Evolutionary conservation across 441 rosid species (phyloP), one percentile per base, ranked within the genome.

Genomic region (Euphorbia corollata): DNA sequence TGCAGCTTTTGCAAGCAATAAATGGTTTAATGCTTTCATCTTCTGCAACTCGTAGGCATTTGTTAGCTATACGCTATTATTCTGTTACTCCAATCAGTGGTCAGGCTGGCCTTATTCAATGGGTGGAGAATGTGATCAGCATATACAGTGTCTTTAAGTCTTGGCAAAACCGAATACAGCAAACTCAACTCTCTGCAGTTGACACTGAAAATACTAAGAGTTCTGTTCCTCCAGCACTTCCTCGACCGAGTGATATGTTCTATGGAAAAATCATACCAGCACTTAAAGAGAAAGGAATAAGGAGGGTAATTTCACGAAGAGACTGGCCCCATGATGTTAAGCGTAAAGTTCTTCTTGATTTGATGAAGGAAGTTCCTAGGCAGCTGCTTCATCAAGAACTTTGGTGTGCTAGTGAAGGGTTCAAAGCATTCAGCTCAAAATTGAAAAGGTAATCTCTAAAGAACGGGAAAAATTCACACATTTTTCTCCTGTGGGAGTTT

Each of bases 281-380:
- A 54, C 98, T 94, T 62, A 94, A 94, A 82, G 99, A 94, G 80
- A 91, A 91, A 82, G 97, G 99, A 67, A 88, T 94, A 65, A 91
- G 88, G 79, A 94, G 91, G 82, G 97, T 88, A 55, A 94, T 89
- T 77, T 94, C 99, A 61, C 87, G 99, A 81, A 88, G 97, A 80
- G 99, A 94, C 76, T 94, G 99, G 99, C 99, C 99, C 73, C 94
- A 87, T 73, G 99, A 94, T 78, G 99, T 94, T 65, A 94, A 94
- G 87, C 94, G 90, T 60, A 91, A 91, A 79, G 99, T 94, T 82
- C 87, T 88, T 72, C 76, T 89, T 73, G 99, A 94, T 84, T 91
- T 94, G 61, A 91, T 94, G 94, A 88, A 87, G 84, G 97, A 91
- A 74, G 96, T 87, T 75, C 99, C 98, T 36, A 86, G 75, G 69